Evolutionary conservation across 768 basidiomycete genomes (phyloP).

Genomic region (Exidia glandulosa): DNA sequence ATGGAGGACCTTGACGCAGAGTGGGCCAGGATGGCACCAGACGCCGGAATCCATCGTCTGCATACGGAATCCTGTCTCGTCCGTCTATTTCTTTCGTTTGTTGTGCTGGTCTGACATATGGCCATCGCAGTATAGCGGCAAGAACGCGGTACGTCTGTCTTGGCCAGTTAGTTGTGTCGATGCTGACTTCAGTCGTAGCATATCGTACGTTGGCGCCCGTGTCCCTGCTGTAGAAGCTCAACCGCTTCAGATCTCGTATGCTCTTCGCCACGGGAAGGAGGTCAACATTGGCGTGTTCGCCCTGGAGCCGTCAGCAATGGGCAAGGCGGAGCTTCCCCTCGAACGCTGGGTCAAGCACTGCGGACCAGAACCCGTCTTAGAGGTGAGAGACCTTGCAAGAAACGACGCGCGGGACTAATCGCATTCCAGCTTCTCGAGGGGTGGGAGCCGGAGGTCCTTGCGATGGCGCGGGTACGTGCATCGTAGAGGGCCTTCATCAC

Average conservation of each 20-base stretch:
- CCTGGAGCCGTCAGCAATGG: neutral
- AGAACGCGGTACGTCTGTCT: too few relatives aligned
- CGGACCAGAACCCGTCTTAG: neutral
- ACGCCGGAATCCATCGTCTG: neutral
- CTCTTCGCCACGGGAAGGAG: neutral
- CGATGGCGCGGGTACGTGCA: conserved; percentile 18
- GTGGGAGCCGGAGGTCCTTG: conserved; percentile 28
- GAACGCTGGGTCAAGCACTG: neutral
- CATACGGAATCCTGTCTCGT: neutral
- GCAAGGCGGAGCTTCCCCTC: neutral
- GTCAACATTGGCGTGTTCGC: neutral
- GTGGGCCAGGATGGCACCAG: neutral
- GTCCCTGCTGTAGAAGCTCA: neutral
- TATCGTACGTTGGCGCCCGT: too few relatives aligned
- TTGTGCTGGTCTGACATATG: neutral
- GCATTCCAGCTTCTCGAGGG: neutral
- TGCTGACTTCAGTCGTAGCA: neutral
- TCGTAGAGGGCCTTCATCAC: neutral
- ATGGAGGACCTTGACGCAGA: neutral
- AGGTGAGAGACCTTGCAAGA: too few relatives aligned
- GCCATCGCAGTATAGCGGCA: neutral
- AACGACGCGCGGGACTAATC: too few relatives aligned
- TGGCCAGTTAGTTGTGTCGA: too few relatives aligned
- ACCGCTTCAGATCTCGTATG: neutral
- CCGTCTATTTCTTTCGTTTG: neutral